A percentile compares a stretch with the other conserved stretches of the same genome.
Conservation (phyloP, 176 grass and related monocot genomes). For the Chrysopogon serrulatus region DNA sequence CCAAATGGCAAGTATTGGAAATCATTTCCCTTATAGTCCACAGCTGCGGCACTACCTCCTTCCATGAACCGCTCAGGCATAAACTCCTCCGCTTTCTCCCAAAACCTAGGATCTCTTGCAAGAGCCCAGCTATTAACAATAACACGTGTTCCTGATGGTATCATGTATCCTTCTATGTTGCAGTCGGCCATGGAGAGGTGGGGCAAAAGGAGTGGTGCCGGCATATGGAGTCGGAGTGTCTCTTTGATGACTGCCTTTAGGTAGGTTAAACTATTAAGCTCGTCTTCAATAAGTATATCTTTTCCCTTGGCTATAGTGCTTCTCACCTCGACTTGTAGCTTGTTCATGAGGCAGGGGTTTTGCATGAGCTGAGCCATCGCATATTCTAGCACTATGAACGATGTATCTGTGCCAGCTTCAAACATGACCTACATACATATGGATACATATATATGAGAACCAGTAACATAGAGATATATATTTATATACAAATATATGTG, state of each 20-base stretch:
- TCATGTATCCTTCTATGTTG: background rate
- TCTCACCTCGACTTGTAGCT: too few relatives aligned
- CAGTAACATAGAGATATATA: too few relatives aligned
- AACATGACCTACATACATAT: constrained; percentile 24
- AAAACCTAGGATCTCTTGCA: background rate
- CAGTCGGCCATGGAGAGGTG: background rate
- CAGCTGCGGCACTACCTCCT: too few relatives aligned
- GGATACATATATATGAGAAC: too few relatives aligned
- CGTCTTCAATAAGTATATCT: background rate
- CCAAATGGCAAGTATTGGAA: background rate
- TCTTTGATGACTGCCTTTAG: background rate
- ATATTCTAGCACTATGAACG: too few relatives aligned
- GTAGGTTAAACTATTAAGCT: background rate
- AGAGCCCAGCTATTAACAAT: background rate
- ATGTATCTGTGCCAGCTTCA: too few relatives aligned
- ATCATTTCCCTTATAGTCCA: background rate
- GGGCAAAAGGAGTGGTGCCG: background rate
- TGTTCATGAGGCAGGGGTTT: too few relatives aligned
- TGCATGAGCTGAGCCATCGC: too few relatives aligned
- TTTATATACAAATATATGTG: too few relatives aligned
- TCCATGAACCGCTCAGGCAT: background rate
- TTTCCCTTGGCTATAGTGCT: too few relatives aligned
- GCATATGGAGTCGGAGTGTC: background rate
- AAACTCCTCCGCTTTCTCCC: background rate
- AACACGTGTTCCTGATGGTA: background rate